A percentile compares a stretch with the other conserved stretches of the same genome.
These are phyloP conservation scores for Phylloporus rhodoxanthus DNA, from an alignment of 768 basidiomycete genomes.

Conservation along the genomic window DNA sequence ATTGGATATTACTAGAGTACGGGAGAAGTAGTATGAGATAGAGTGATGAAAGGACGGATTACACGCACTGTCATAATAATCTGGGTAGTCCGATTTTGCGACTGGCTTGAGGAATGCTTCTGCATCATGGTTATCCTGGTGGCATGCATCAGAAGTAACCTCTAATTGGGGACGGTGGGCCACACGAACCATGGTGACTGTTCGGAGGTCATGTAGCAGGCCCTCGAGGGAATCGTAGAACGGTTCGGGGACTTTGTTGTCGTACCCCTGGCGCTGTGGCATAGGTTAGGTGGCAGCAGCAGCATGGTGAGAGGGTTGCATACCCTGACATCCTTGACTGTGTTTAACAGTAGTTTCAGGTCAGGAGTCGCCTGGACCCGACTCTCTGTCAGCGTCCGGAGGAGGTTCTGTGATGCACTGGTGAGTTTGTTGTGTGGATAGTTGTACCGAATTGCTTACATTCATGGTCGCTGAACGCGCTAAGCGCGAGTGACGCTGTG, in stretches of 20 bases:
- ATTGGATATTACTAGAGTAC: slow-evolving; percentile 70
- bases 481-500: slow-evolving; percentile 29
- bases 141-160: slow-evolving; percentile 23
- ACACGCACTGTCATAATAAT: slow-evolving; percentile 83
- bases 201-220: slow-evolving; percentile 78
- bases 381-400: slow-evolving; percentile 79
- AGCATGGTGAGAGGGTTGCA: slow-evolving; percentile 32
- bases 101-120: slow-evolving; percentile 94
- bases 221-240: slow-evolving; percentile 95
- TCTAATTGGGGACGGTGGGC: slow-evolving; percentile 15
- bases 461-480: slow-evolving; percentile 27
- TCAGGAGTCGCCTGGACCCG: slow-evolving; percentile 62
- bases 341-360: slow-evolving; percentile 73
- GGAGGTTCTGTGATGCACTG: slow-evolving; percentile 60
- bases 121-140: slow-evolving; percentile 80
- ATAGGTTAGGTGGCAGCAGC: slow-evolving; percentile 17
- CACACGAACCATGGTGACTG: slow-evolving; percentile 55
- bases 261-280: slow-evolving; percentile 43
- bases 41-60: neutral
- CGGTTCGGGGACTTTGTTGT: slow-evolving; percentile 72
- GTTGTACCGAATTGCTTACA: slow-evolving; percentile 4
- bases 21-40: slow-evolving; percentile 1
- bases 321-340: slow-evolving; percentile 86
- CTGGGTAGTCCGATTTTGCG: slow-evolving; percentile 80
- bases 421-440: neutral